Evolutionary conservation across 257 asterid genomes (phyloP), one percentile per base, ranked within the genome.

Genomic region (Solanum virginianum): DNA sequence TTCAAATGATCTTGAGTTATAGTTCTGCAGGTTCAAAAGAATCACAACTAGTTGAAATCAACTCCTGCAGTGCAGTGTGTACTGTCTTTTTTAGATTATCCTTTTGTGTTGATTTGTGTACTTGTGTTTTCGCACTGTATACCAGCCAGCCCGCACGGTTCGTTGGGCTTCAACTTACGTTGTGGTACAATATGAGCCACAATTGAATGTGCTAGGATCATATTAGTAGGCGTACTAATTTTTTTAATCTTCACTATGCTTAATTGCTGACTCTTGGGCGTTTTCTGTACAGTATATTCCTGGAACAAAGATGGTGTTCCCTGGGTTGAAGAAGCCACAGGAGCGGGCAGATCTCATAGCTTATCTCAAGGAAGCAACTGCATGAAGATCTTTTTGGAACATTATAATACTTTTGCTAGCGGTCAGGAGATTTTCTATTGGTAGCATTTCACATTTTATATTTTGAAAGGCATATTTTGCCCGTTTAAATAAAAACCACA

Each of bases 261-360:
- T 79, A 17, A 24, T 32, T 14, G 45, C 66, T 29, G 24, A 79
- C 47, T 1, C 17, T 2, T 12, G 22, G 18, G 45, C 16, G 10
- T 79, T 60, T 80, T 83, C 45, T 80, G 59, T 89, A 90, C 98
- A 96, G 98, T 96, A 96, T 85, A 96, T 96, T 51, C 98, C 98
- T 65, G 98, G 98, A 84, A 94, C 99, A 0, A 96, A 96, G 91
- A 96, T 96, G 99, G 99, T 96, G 29, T 96, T 96, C 90, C 99
- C 99, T 47, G 99, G 99, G 41, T 88, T 96, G 93, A 96, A 96
- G 95, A 96, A 96, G 88, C 99, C 98, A 65, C 93, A 93, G 88
- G 99, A 96, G 0, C 96, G 98, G 8, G 93, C 98, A 0, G 98
- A 96, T 91, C 96, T 96, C 32, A 93, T 96, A 86, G 92, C 98